Base-by-base conservation (phyloP, 257 asterid genomes). In the Ballota nigra region DNA sequence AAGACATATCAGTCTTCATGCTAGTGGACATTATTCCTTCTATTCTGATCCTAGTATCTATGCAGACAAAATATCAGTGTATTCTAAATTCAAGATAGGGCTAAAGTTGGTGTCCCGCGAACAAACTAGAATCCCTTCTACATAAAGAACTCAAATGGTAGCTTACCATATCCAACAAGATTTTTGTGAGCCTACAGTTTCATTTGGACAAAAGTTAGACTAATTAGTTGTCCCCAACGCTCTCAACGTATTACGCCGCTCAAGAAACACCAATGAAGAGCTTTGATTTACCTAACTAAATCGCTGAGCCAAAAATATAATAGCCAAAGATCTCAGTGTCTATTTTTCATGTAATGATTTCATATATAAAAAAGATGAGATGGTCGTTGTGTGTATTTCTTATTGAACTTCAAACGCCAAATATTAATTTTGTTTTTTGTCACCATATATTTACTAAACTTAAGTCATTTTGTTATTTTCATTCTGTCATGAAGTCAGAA, bases 281-380 rank as follows among this genome's bases (percentile, higher is more conserved):
- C 61, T 55, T 55, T 15, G 6, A 36, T 34, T 53, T n/a, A 16
- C 43, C 66, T 24, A 9, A 67, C 20, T 29, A 64, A 38, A 22
- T 41, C 33, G 51, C 34, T 60, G 13, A 20, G 19, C 22, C 12
- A 70, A 70, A 74, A 61, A 41, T 71, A 66, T 60, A 59, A 9
- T 4, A 24, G 45, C 19, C n/a, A 67, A 52, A 52, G 28, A 3
- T 59, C 26, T 31, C 13, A 31, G 64, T 33, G 65, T 33, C 58
- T 53, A 1, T 45, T 26, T 23, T 65, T 18, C 58, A n/a, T 19
- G 57, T 15, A 20, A 9, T 38, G 22, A 65, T 57, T 38, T 43
- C 22, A 11, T 29, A 59, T 68, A 28, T 33, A 56, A 18, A 58
- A 57, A 69, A 69, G 34, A 43, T 33, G 52, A 6, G 47, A n/a